These are phyloP conservation scores for Penicillium sp. DNA, from an alignment of 2,329 filamentous ascomycete genomes.

Conservation along the genomic window DNA sequence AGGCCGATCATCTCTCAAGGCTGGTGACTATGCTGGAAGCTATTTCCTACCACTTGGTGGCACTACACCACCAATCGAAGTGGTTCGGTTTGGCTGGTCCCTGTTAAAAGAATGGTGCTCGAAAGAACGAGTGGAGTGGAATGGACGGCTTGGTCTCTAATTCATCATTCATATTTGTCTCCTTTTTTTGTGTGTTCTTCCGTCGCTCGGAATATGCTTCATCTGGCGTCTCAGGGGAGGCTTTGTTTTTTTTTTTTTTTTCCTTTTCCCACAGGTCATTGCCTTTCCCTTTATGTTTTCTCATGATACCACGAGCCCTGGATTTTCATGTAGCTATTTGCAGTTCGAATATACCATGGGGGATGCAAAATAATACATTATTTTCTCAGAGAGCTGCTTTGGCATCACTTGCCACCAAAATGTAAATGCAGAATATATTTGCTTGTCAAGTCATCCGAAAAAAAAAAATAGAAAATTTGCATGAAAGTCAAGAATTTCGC, in stretches of 20 bases:
- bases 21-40: conserved; percentile 36
- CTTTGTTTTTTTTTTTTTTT: not conserved
- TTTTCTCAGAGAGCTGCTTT: not conserved
- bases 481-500: not conserved
- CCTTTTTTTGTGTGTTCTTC: no score
- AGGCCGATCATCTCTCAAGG: conserved; percentile 34
- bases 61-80: conserved; percentile 45
- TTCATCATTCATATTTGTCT: conserved; percentile 1
- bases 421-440: not conserved
- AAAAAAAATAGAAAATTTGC: not conserved
- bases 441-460: not conserved
- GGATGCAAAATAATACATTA: conserved; percentile 5
- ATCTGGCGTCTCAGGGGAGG: conserved; percentile 10
- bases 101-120: conserved; percentile 48
- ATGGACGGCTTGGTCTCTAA: conserved; percentile 41
- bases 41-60: conserved; percentile 46
- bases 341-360: conserved; percentile 20
- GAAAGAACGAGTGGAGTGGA: conserved; percentile 47
- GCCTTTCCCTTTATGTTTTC: conserved; percentile 13
- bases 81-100: conserved; percentile 45
- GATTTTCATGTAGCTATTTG: conserved; percentile 22
- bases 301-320: conserved; percentile 36
- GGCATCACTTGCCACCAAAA: not conserved
- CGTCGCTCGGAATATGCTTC: not conserved
- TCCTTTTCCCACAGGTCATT: conserved; percentile 2